These are phyloP conservation scores for Pleurotus platypus DNA, from an alignment of 768 basidiomycete species.

Conservation along the genomic window DNA sequence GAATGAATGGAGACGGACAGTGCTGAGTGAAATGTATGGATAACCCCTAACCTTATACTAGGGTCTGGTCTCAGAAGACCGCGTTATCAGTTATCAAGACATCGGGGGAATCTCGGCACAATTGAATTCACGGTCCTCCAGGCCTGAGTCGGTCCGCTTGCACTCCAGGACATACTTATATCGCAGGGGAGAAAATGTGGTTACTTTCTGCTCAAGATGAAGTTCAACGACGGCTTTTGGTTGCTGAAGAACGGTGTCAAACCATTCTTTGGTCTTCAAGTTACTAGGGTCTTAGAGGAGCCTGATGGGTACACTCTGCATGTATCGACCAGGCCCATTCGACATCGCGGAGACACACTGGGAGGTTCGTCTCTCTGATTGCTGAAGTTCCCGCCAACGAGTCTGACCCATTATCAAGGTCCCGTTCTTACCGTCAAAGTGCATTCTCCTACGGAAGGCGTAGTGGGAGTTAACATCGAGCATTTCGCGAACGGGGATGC, in stretches of 20 bases:
- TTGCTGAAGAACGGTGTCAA: slow-evolving; percentile 59
- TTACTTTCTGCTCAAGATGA: slow-evolving; percentile 35
- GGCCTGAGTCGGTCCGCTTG: background rate
- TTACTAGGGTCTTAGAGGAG: slow-evolving; percentile 43
- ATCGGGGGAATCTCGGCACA: background rate
- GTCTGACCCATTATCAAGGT: slow-evolving; percentile 25
- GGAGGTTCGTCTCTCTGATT: slow-evolving; percentile 34
- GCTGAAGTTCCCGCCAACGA: background rate
- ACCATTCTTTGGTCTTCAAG: slow-evolving; percentile 59
- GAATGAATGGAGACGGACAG: background rate
- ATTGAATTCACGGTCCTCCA: background rate
- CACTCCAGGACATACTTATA: background rate
- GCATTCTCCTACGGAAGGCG: slow-evolving; percentile 51
- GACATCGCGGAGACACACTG: slow-evolving; percentile 61
- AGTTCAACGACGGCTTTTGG: slow-evolving; percentile 76
- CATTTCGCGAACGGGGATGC: slow-evolving; percentile 45
- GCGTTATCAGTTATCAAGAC: background rate
- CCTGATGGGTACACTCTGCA: slow-evolving; percentile 50
- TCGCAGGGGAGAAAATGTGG: background rate
- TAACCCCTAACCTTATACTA: background rate
- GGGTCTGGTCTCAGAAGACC: background rate
- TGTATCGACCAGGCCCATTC: slow-evolving; percentile 58
- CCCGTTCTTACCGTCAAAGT: slow-evolving; percentile 49
- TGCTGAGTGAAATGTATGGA: background rate
- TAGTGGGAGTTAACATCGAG: slow-evolving; percentile 54